Percentiles rank a stretch among this genome's conserved stretches.
phyloP scores from a whole-genome alignment of 2,329 filamentous ascomycete species.

The Venturia carpophila region DNA sequence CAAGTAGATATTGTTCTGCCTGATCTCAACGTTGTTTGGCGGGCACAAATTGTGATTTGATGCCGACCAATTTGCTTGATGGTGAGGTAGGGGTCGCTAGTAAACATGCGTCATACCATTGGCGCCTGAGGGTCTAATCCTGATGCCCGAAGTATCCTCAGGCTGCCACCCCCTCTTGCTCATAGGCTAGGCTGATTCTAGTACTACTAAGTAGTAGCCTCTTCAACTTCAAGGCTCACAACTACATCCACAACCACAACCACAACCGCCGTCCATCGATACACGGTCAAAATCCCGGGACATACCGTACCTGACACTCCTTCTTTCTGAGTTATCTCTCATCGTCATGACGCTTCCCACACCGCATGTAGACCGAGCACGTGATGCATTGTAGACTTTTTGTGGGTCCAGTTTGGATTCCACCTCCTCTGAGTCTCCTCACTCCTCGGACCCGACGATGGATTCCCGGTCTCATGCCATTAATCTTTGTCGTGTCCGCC shows the following conservation, averaged over 20 bases:
- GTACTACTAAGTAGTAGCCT: too few relatives aligned
- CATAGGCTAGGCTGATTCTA: too few relatives aligned
- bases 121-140: too few relatives aligned
- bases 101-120: too few relatives aligned
- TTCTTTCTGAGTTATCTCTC: too few relatives aligned
- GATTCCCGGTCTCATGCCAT: not conserved
- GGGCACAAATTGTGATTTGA: not conserved
- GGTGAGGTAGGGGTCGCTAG: not conserved
- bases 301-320: too few relatives aligned
- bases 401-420: not conserved
- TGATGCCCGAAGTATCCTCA: too few relatives aligned
- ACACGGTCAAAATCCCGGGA: too few relatives aligned
- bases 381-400: not conserved
- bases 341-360: not conserved
- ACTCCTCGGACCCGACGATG: not conserved
- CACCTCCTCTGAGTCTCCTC: not conserved
- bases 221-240: too few relatives aligned
- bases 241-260: too few relatives aligned
- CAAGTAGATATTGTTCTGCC: not conserved
- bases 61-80: not conserved
- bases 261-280: too few relatives aligned
- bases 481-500: not conserved
- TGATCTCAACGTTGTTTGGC: not conserved
- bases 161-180: too few relatives aligned
- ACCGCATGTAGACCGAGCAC: not conserved